Conservation (phyloP, 306 rosid genomes). For the Sindora glabra region DNA sequence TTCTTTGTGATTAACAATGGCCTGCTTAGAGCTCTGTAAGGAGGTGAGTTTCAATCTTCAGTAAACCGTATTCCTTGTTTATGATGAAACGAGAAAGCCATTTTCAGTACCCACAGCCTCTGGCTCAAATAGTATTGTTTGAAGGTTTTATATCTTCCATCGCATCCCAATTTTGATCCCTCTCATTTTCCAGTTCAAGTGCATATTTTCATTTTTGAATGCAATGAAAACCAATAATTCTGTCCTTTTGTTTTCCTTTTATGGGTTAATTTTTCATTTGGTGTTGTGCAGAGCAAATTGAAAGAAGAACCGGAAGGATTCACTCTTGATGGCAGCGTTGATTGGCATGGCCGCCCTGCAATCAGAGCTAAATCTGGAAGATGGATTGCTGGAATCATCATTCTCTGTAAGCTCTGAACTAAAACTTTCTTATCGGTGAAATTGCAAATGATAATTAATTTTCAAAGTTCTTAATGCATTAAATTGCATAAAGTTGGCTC, state of each 20-base stretch:
- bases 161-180: too few relatives aligned
- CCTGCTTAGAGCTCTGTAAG: constrained; percentile 38
- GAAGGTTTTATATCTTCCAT: too few relatives aligned
- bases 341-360: constrained; percentile 75
- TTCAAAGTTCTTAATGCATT: neutral
- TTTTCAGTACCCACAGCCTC: too few relatives aligned
- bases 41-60: constrained; percentile 30
- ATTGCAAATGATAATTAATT: too few relatives aligned
- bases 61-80: neutral
- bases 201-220: constrained; percentile 4
- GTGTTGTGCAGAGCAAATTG: constrained; percentile 38
- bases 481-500: neutral
- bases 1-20: constrained; percentile 38
- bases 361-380: constrained; percentile 73
- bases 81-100: neutral
- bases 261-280: too few relatives aligned
- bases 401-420: constrained; percentile 60
- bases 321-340: constrained; percentile 87
- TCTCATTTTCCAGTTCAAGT: too few relatives aligned
- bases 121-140: too few relatives aligned
- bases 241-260: neutral
- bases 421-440: neutral
- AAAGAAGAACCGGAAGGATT: constrained; percentile 46
- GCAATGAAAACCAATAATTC: neutral
- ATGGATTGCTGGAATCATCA: constrained; percentile 85